Base-by-base conservation (phyloP, 164 flowering plant species). In the Vitis amurensis region DNA sequence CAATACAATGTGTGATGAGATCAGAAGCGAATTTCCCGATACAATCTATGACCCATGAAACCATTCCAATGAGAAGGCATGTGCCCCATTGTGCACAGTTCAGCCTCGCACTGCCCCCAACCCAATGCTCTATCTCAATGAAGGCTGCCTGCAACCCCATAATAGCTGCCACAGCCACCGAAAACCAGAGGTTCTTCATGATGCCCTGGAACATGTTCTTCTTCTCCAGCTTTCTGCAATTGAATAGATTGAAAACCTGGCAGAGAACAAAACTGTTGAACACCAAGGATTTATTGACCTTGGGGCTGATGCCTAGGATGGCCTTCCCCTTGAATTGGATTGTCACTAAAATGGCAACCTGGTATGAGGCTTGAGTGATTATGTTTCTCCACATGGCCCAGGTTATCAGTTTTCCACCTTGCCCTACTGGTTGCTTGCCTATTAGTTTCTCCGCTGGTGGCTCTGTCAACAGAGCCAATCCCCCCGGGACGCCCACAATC, bases 261-360 rank as follows among this genome's bases (percentile, higher is more conserved):
- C 74, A 77, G 19, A 70, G 68, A 19, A 67, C 12, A 10, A 70
- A 70, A 14, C 59, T 50, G 27, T 77, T 77, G 66, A 64, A 76
- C 16, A 67, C 48, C 68, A 76, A 30, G 31, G 73, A 9, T 44
- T 59, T 47, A 9, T 16, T 51, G 12, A 55, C 62, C 14, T 64
- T n/a, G 14, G 16, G 7, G 55, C 9, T 53, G n/a, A 59, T 11
- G 9, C 48, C 48, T 3, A 65, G 16, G 16, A 57, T 17, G 13
- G 62, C 27, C 49, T 67, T 9, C 2, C 70, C 62, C 19, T 57
- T 57, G 37, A 17, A 57, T 12, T 47, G 70, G 8, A 67, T 17
- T 15, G 62, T 17, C 62, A 67, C 16, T 4, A 67, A 19, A 19
- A 67, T 67, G 53, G 55, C 53, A 10, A 9, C 27, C 29, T 67